phyloP scores from a whole-genome alignment of 495 filamentous ascomycete genomes.

The Neurospora cerealis region DNA sequence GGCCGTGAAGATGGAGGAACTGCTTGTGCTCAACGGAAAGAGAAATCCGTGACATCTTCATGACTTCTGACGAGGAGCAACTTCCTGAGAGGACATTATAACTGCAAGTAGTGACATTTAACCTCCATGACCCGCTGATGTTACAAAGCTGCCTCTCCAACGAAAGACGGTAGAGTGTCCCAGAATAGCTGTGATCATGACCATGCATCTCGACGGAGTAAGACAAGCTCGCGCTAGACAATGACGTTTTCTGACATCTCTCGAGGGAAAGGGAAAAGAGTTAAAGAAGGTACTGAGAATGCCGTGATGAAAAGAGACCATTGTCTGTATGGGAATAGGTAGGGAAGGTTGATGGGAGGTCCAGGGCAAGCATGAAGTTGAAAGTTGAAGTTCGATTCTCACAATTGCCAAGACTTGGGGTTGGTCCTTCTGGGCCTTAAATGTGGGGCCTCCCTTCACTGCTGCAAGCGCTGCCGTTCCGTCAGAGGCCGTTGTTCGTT shows the following conservation, averaged over 20 bases:
- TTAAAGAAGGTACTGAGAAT: neutral
- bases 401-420: neutral
- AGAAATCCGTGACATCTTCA: neutral
- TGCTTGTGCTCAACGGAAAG: neutral
- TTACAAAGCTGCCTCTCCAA: neutral
- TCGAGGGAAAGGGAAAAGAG: neutral
- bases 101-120: neutral
- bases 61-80: neutral
- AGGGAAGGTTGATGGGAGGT: neutral
- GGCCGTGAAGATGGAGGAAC: neutral
- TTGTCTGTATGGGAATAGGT: neutral
- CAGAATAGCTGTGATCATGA: neutral
- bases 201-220: neutral
- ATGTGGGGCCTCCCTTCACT: neutral
- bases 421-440: neutral
- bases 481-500: neutral
- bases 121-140: neutral
- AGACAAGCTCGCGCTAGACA: neutral
- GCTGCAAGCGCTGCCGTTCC: neutral
- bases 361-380: neutral
- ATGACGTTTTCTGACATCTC: neutral
- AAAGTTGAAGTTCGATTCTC: neutral
- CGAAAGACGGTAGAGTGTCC: neutral
- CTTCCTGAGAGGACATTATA: neutral
- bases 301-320: neutral